Evolutionary conservation across 2,329 filamentous ascomycete species (phyloP), one percentile per base, ranked within the genome.

Genomic region (Xylaria hypoxylon): DNA sequence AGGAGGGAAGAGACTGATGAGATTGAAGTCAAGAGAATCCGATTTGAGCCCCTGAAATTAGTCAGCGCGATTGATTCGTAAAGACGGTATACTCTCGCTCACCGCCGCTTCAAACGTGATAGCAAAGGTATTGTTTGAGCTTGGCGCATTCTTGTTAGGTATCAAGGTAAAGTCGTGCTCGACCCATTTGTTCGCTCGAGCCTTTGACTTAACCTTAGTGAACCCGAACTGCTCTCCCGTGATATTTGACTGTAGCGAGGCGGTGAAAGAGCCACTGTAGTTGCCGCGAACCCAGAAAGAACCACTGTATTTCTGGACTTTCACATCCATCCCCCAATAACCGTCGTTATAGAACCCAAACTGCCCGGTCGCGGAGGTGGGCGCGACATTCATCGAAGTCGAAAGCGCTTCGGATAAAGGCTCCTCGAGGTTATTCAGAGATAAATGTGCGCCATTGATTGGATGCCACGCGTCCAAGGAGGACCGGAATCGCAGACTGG

Each of bases 1-100:
- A 0, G 85, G 85, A 2, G 86, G 87, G 77, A 89, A 89, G 15
- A 89, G 72, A 63, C 84, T 87, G 73, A 89, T 85, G 22, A 89
- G 73, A 71, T 86, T 86, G 62, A 89, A 87, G 73, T 88, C 82
- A 1, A 89, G 77, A 3, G 81, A 82, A 4, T 79, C 79, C 4
- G 78, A 77, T 24, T 75, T 69, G 22, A 77, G 77, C 6, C 78
- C 79, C 74, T 82, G 42, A 1, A 26, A 53, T 38, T 24, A 13
- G 44, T 68, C 15, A 69, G 58, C 5, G 7, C 11, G 17, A 11
- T 6, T 11, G n/a, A 38, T 15, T 31, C 22, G 13, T 5, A 28
- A n/a, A 33, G 13, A 58, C 6, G 2, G 2, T 11, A 22, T 19
- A n/a, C 17, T 40, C 1, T 50, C n/a, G 56, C 74, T 70, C 53